These are phyloP conservation scores for Solanum sejunctum DNA, from an alignment of 257 asterid species.

Conservation along the genomic window DNA sequence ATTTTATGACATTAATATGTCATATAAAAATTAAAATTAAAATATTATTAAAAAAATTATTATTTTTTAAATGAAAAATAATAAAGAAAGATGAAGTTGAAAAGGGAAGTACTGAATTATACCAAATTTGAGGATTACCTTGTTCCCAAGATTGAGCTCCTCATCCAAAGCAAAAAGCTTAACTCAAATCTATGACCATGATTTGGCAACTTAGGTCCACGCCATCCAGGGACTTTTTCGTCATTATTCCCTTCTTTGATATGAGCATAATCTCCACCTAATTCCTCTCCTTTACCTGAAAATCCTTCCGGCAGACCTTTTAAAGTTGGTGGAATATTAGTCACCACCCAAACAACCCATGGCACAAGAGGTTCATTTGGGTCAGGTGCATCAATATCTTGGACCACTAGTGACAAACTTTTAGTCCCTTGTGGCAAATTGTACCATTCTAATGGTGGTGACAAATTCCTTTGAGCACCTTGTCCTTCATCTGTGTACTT, in stretches of 20 bases:
- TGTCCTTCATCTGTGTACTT: conserved; percentile 79
- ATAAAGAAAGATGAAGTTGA: no score
- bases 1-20: no score
- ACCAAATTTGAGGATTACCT: conserved; percentile 24
- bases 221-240: conserved; percentile 63
- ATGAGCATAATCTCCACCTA: conserved; percentile 32
- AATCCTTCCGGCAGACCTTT: conserved; percentile 87
- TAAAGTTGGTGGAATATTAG: conserved; percentile 52
- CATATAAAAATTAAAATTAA: no score
- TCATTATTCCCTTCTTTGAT: conserved; percentile 62
- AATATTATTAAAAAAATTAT: no score
- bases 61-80: no score
- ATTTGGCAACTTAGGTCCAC: conserved; percentile 42
- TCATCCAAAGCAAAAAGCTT: conserved; percentile 65
- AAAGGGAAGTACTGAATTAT: background rate
- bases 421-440: conserved; percentile 55
- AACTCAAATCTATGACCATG: conserved; percentile 70
- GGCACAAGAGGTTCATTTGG: conserved; percentile 50
- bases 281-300: conserved; percentile 42
- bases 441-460: conserved; percentile 87
- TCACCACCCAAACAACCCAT: conserved; percentile 64
- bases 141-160: conserved; percentile 48
- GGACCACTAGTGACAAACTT: conserved; percentile 48
- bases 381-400: conserved; percentile 75
- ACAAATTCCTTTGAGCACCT: conserved; percentile 48